Evolutionary conservation across 73 alveolate species (phyloP).

Genomic region (Uronychia binucleata): DNA sequence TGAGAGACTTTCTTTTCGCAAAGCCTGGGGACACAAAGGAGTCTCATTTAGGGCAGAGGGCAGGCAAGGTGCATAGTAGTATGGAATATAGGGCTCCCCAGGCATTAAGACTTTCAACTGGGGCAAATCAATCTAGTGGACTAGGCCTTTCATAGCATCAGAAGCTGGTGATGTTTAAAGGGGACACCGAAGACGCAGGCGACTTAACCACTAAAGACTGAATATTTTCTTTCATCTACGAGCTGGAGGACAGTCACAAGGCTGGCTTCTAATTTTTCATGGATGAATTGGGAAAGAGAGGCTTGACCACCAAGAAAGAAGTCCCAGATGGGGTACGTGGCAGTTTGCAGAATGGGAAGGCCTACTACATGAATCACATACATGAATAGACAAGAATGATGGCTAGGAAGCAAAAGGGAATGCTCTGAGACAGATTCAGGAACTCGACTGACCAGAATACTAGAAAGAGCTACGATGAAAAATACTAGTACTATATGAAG

Average conservation of each 20-base stretch:
- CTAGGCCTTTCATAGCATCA: too few species aligned
- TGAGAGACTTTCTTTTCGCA: too few species aligned
- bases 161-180: too few species aligned
- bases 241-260: background rate
- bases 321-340: background rate
- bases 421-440: background rate
- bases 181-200: too few species aligned
- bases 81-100: too few species aligned
- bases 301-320: background rate
- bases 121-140: too few species aligned
- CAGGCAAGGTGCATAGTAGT: too few species aligned
- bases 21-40: too few species aligned
- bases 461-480: background rate
- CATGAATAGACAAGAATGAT: background rate
- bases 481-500: background rate
- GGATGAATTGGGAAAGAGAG: background rate
- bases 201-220: too few species aligned
- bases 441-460: background rate
- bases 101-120: too few species aligned
- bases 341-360: background rate
- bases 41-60: too few species aligned
- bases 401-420: background rate
- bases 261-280: background rate
- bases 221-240: background rate
- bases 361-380: background rate